A percentile compares a stretch with the other conserved stretches of the same genome.
These are phyloP conservation scores for Corymbia maculata DNA, from an alignment of 345 rosid species.

Conservation along the genomic window DNA sequence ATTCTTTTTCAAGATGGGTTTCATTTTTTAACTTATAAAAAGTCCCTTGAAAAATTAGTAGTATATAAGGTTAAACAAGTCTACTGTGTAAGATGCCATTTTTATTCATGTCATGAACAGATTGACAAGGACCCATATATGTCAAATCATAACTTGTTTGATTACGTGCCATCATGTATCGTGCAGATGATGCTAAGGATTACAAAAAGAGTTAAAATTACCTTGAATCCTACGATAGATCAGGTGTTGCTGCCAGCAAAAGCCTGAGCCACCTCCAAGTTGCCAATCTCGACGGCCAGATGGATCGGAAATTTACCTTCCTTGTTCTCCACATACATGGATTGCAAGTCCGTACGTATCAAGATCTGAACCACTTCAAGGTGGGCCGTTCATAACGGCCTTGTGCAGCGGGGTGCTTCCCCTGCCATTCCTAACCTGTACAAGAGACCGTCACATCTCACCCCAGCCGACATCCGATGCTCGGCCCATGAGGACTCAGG, in stretches of 20 bases:
- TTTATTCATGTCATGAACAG: too few relatives aligned
- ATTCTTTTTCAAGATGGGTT: too few relatives aligned
- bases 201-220: too few relatives aligned
- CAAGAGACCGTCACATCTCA: neutral
- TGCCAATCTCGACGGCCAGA: neutral
- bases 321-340: neutral
- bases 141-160: too few relatives aligned
- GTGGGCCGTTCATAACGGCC: neutral
- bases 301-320: neutral
- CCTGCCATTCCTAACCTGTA: neutral
- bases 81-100: too few relatives aligned
- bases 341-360: neutral
- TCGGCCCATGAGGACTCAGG: neutral
- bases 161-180: too few relatives aligned
- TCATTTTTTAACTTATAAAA: too few relatives aligned
- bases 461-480: neutral
- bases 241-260: neutral
- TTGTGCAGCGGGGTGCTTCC: neutral
- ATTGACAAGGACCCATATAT: too few relatives aligned
- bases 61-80: too few relatives aligned
- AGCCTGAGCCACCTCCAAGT: neutral
- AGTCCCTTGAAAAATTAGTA: too few relatives aligned
- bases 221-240: too few relatives aligned
- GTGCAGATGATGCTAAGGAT: too few relatives aligned
- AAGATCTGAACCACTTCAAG: neutral